Evolutionary conservation across 805 yeast species (phyloP).

Genomic region (Alloascoidea africana): DNA sequence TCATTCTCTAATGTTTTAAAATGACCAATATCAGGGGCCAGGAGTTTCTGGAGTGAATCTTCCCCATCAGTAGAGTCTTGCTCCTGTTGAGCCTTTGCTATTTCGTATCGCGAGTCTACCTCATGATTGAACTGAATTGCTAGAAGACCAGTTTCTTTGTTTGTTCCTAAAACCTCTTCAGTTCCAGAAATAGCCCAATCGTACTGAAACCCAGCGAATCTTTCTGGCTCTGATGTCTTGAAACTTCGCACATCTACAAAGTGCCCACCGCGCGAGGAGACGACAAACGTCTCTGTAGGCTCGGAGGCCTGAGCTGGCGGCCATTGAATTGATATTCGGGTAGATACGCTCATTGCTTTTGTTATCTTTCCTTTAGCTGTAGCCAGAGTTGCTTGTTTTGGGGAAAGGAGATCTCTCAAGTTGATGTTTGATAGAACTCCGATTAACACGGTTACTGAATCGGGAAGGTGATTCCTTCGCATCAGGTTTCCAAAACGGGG

Average conservation of each 20-base stretch:
- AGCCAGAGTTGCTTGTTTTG: too few relatives aligned
- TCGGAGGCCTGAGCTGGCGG: slow-evolving; percentile 25
- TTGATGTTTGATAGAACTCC: too few relatives aligned
- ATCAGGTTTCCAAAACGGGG: too few relatives aligned
- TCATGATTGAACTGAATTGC: slow-evolving; percentile 9
- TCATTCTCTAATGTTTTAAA: slow-evolving; percentile 24
- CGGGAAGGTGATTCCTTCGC: too few relatives aligned
- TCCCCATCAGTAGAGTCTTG: slow-evolving; percentile 6
- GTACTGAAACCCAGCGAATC: slow-evolving; percentile 3
- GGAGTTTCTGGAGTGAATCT: background rate
- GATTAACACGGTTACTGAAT: too few relatives aligned
- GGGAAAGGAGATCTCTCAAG: too few relatives aligned
- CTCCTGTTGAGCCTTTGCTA: slow-evolving; percentile 4
- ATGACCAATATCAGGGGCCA: slow-evolving; percentile 29
- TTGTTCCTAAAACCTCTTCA: slow-evolving; percentile 12
- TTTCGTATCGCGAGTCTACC: slow-evolving; percentile 7
- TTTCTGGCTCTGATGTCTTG: slow-evolving; percentile 2
- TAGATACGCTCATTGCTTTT: slow-evolving; percentile 19
- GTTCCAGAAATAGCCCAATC: slow-evolving; percentile 20
- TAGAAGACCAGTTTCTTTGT: slow-evolving; percentile 7
- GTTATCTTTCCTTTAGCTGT: background rate
- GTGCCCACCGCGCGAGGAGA: slow-evolving; percentile 26
- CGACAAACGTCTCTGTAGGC: slow-evolving; percentile 31
- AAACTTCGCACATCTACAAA: slow-evolving; percentile 29
- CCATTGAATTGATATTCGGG: slow-evolving; percentile 38